Base-by-base conservation (phyloP, 2,329 filamentous ascomycete species). In the Cordyceps javanica region DNA sequence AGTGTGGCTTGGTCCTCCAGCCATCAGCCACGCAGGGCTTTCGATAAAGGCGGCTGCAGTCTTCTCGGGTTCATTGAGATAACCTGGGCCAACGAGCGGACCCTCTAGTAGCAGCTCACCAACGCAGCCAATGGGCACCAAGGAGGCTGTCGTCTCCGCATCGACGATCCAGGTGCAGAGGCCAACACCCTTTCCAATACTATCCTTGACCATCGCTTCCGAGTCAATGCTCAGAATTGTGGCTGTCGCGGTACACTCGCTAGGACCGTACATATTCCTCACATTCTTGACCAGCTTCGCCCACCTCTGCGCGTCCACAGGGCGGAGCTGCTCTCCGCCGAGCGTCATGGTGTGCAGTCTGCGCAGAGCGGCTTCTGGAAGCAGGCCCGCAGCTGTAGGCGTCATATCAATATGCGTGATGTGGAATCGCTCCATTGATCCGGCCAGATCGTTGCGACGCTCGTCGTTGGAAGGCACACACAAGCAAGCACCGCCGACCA, bases 1-100 rank as follows among this genome's bases (percentile, higher is more conserved):
- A n/a, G 34, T n/a, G 7, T 23, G 26, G 34, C 32, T n/a, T 6
- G 25, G 16, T 3, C 16, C 48, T 23, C 48, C 50, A 2, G 23
- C 23, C 6, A 36, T 21, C 48, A 74, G 9, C 60, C 76, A 75
- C 2, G 72, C 73, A 53, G 72, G 69, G 23, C 70, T 65, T 34
- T 80, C 70, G 51, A 82, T 46, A 36, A 65, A 73, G 64, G 32
- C 64, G 48, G 51, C 66, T 51, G 19, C 66, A 2, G 66, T 69
- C 55, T 60, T 63, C 19, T 56, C 59, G 0, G 57, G 34, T 25
- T 66, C 61, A 5, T 59, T 53, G 11, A 68, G 60, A 34, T 64
- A 72, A 11, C 64, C 65, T 0, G 58, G 53, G 3, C 62, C 62
- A 3, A 70, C 59, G 0, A 65, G 53, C 2, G 65, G 64, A 0